Percentiles rank a stretch among this genome's conserved stretches.
phyloP scores from a whole-genome alignment of 306 rosid genomes.

The Cicer bijugum region DNA sequence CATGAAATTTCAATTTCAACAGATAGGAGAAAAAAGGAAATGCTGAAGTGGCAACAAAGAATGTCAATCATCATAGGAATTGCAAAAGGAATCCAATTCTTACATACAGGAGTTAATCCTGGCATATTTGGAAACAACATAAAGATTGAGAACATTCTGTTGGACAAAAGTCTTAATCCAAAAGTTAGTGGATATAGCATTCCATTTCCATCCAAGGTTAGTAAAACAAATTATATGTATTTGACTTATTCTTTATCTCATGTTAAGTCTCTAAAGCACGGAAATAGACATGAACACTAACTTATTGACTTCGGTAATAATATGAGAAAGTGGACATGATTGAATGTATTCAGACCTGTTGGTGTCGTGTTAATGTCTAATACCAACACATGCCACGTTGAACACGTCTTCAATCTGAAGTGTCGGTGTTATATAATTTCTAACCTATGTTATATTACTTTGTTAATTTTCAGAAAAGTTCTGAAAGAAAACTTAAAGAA shows the following conservation, averaged over 20 bases:
- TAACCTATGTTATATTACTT: constrained; percentile 15
- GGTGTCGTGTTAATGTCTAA: no score
- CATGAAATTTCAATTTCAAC: constrained; percentile 32
- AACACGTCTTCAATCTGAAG: no score
- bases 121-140: constrained; percentile 75
- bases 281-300: no score
- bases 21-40: constrained; percentile 78
- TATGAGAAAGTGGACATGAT: no score
- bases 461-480: constrained; percentile 41
- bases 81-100: constrained; percentile 75
- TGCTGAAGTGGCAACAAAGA: constrained; percentile 91
- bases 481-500: constrained; percentile 41
- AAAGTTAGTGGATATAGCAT: constrained; percentile 77
- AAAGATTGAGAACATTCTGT: constrained; percentile 63
- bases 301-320: no score
- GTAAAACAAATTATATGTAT: constrained; percentile 25
- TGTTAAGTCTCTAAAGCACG: neutral
- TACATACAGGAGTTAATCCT: constrained; percentile 69
- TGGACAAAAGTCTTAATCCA: constrained; percentile 71
- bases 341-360: no score
- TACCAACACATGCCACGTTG: no score
- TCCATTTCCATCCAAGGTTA: constrained; percentile 70
- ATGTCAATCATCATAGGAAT: constrained; percentile 71
- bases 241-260: constrained; percentile 4
- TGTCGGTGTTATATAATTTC: no score